Evolutionary conservation across 352 stramenopile genomes (phyloP).

Genomic region (Globisporangium acanthophoron): DNA sequence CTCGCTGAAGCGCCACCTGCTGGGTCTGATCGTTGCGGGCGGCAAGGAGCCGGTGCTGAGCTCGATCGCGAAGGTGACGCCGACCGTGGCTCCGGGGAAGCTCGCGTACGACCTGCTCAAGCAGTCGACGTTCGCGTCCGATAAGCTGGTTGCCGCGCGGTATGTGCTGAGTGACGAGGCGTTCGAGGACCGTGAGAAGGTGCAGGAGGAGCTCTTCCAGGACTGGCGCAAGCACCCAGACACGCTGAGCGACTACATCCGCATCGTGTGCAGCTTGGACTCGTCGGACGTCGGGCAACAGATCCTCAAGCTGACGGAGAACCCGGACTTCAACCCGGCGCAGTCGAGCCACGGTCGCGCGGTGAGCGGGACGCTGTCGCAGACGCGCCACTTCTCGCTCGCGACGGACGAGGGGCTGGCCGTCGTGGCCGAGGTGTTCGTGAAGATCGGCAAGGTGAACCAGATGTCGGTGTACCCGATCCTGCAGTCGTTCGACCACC

Average conservation of each 20-base stretch:
- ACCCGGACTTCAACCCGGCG: slow-evolving; percentile 69
- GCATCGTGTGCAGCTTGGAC: slow-evolving; percentile 60
- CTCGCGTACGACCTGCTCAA: slow-evolving; percentile 55
- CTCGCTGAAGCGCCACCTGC: slow-evolving; percentile 56
- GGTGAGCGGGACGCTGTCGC: slow-evolving; percentile 53
- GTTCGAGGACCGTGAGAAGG: slow-evolving; percentile 47
- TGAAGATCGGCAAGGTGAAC: slow-evolving; percentile 81
- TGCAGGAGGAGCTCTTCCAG: slow-evolving; percentile 65
- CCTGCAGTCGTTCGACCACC: slow-evolving; percentile 74
- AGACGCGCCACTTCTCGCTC: slow-evolving; percentile 72
- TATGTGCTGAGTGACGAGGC: slow-evolving; percentile 57
- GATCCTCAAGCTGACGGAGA: slow-evolving; percentile 55
- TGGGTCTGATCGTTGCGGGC: slow-evolving; percentile 58
- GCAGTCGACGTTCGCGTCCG: slow-evolving; percentile 62
- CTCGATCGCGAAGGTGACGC: slow-evolving; percentile 31
- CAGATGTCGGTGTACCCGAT: slow-evolving; percentile 82
- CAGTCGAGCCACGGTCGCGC: slow-evolving; percentile 73
- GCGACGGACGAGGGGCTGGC: slow-evolving; percentile 71
- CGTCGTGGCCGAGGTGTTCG: slow-evolving; percentile 65
- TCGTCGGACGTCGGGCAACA: slow-evolving; percentile 64
- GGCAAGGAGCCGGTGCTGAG: slow-evolving; percentile 38
- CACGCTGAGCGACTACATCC: slow-evolving; percentile 79
- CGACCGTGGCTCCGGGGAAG: slow-evolving; percentile 36
- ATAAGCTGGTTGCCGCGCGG: slow-evolving; percentile 59
- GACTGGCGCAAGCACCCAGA: slow-evolving; percentile 69